phyloP scores from a whole-genome alignment of 2,329 filamentous ascomycete genomes.

The Diaporthe humulicola region DNA sequence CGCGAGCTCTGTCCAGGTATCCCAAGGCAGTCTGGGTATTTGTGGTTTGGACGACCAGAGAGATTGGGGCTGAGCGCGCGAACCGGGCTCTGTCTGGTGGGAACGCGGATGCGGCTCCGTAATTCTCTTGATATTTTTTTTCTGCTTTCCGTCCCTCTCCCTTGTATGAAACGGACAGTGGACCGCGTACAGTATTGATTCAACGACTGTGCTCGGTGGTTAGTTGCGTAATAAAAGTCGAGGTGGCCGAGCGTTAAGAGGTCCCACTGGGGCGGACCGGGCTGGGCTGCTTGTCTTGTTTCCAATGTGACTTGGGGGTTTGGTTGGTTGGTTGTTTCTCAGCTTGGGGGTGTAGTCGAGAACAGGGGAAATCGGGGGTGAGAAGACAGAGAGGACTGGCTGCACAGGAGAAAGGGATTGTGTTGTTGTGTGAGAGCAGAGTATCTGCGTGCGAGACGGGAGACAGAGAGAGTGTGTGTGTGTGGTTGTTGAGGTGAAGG shows the following conservation, averaged over 20 bases:
- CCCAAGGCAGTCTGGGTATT: constrained; percentile 21
- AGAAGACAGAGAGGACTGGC: neutral
- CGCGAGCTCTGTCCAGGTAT: constrained; percentile 38
- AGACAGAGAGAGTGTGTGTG: neutral
- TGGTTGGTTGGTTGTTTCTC: neutral
- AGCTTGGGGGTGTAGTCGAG: neutral
- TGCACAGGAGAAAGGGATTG: neutral
- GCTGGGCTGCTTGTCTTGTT: constrained; percentile 14
- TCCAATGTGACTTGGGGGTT: neutral
- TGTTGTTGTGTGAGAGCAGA: neutral
- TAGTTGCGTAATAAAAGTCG: constrained; percentile 21
- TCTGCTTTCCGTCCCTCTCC: neutral
- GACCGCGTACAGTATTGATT: constrained; percentile 20
- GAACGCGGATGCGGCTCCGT: constrained; percentile 18
- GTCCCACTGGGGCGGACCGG: constrained; percentile 13
- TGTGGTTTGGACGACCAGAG: constrained; percentile 15
- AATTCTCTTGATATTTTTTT: neutral
- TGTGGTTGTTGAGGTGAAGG: constrained; percentile 19
- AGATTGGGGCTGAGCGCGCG: constrained; percentile 10
- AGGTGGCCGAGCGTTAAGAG: constrained; percentile 10
- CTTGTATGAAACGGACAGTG: constrained; percentile 16
- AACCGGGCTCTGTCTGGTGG: constrained; percentile 1
- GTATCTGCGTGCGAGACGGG: neutral
- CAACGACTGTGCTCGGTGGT: neutral
- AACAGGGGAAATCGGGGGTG: neutral